These are phyloP conservation scores for Sporisorium graminicola DNA, from an alignment of 1,284 basidiomycete genomes.

Conservation along the genomic window DNA sequence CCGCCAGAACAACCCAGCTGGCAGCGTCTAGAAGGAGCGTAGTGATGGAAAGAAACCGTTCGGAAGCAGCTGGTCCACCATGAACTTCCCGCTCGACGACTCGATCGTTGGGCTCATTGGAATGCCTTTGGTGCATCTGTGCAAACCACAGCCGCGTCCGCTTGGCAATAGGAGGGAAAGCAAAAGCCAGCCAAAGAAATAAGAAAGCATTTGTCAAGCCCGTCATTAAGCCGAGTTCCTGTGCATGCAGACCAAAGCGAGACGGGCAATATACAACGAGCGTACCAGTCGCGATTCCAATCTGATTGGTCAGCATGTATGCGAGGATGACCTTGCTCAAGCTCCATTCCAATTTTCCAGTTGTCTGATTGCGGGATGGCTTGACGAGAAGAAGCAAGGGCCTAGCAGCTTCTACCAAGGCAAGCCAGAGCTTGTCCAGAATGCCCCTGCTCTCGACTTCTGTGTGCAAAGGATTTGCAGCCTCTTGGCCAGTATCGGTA, in stretches of 20 bases:
- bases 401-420: not conserved
- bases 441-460: not conserved
- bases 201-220: not conserved
- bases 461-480: not conserved
- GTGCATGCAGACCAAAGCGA: not conserved
- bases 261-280: not conserved
- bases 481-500: not conserved
- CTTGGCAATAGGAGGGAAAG: not conserved
- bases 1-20: not conserved
- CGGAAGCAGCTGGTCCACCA: not conserved
- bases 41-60: not conserved
- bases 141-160: not conserved
- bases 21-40: not conserved
- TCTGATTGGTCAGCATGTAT: not conserved
- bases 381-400: not conserved
- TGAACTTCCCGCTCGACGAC: no score
- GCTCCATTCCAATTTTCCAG: not conserved
- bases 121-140: not conserved
- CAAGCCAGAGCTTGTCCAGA: not conserved
- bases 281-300: not conserved
- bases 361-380: not conserved
- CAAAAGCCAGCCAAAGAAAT: not conserved
- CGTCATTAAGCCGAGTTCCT: not conserved
- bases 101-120: no score
- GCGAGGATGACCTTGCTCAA: not conserved